These are phyloP conservation scores for Penicillium frequentans DNA, from an alignment of 2,329 filamentous ascomycete genomes.

Conservation along the genomic window DNA sequence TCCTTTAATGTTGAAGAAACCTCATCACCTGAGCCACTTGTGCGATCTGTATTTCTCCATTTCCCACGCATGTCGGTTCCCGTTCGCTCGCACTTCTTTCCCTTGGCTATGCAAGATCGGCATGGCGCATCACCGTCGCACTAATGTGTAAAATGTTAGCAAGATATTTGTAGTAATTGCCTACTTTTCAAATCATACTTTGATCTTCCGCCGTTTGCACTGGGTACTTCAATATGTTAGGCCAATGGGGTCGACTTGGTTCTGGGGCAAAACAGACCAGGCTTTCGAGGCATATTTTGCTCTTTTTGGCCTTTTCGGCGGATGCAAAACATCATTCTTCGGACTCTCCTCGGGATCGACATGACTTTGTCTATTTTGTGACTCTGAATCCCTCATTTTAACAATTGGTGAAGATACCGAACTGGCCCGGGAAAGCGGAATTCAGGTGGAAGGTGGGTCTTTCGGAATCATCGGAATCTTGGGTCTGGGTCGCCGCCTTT, in stretches of 20 bases:
- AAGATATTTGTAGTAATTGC: not conserved
- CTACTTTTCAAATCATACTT: conserved; percentile 5
- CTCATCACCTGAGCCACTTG: not conserved
- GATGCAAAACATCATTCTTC: not conserved
- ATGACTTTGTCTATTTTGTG: not conserved
- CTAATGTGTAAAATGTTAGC: not conserved
- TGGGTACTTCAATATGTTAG: conserved; percentile 10
- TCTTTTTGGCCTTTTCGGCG: conserved; percentile 9
- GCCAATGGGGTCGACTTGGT: not conserved
- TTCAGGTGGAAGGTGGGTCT: conserved; percentile 1
- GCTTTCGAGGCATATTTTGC: conserved; percentile 23
- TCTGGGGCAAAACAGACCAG: conserved; percentile 13
- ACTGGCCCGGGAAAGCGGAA: not conserved
- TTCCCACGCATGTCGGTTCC: conserved; percentile 16
- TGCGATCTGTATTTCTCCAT: conserved; percentile 3
- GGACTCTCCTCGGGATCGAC: not conserved
- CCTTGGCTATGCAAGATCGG: conserved; percentile 11
- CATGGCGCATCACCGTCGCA: conserved; percentile 22
- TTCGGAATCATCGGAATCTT: conserved; percentile 8
- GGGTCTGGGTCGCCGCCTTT: not conserved
- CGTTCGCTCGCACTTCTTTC: conserved; percentile 5
- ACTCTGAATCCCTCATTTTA: not conserved
- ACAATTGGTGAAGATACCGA: not conserved
- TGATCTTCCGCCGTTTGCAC: conserved; percentile 21
- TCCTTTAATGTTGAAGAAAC: not conserved